phyloP scores from a whole-genome alignment of 2,329 filamentous ascomycete genomes.

The Fusarium keratoplasticum region DNA sequence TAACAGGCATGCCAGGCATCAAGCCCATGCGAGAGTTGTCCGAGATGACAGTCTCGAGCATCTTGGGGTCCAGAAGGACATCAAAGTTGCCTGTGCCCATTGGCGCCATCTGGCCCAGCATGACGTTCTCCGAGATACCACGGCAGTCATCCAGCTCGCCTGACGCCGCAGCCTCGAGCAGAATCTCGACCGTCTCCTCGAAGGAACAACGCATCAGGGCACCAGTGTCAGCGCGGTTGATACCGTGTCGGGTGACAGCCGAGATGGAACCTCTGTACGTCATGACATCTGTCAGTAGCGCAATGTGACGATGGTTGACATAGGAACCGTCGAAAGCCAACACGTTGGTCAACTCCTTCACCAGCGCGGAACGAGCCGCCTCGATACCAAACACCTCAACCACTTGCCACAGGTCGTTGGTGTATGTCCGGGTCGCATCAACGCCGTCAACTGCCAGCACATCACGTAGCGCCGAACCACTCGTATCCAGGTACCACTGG shows the following conservation, averaged over 20 bases:
- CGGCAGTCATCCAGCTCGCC: constrained; percentile 98
- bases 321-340: constrained; percentile 99
- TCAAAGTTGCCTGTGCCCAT: constrained; percentile 98
- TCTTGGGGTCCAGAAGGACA: constrained; percentile 90
- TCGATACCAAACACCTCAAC: constrained; percentile 97
- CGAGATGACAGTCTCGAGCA: constrained; percentile 94
- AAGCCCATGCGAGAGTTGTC: constrained; percentile 90
- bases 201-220: constrained; percentile 99
- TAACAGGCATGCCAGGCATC: constrained; percentile 82
- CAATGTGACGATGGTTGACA: constrained; percentile 98
- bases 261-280: constrained; percentile 94
- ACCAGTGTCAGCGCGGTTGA: constrained; percentile 97
- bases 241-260: constrained; percentile 96
- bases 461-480: constrained; percentile 85
- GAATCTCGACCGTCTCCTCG: constrained; percentile 98
- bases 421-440: constrained; percentile 86
- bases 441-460: constrained; percentile 91
- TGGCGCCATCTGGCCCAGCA: constrained; percentile 95
- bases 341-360: constrained; percentile 90
- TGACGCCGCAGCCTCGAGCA: constrained; percentile 92
- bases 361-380: constrained; percentile 86
- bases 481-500: constrained; percentile 97
- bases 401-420: constrained; percentile 95
- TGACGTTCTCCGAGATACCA: constrained; percentile 98
- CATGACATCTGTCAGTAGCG: constrained; percentile 97